A percentile compares a stretch with the other conserved stretches of the same genome.
Conservation (phyloP, 2,329 filamentous ascomycete species). For the Hymenoscyphus repandus region DNA sequence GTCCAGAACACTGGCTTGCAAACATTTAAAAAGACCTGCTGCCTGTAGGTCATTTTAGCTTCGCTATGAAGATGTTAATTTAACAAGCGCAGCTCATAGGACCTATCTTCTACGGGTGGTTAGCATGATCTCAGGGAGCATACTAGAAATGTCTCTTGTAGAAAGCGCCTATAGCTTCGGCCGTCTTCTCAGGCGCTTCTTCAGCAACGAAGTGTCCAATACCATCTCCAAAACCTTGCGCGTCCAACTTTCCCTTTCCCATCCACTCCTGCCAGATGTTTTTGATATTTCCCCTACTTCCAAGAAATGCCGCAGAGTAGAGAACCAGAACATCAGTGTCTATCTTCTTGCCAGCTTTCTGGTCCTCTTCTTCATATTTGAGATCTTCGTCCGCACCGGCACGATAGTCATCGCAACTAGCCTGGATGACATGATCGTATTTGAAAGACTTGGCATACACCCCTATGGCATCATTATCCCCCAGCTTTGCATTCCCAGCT, state of each 20-base stretch:
- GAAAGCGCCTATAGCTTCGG: constrained; percentile 18
- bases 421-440: constrained; percentile 36
- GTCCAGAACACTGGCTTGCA: too few relatives aligned
- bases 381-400: constrained; percentile 40
- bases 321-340: constrained; percentile 38
- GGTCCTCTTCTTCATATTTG: constrained; percentile 39
- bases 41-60: neutral
- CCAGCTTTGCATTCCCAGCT: constrained; percentile 15
- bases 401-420: constrained; percentile 43
- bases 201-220: constrained; percentile 43
- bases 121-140: too few relatives aligned
- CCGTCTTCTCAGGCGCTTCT: constrained; percentile 36
- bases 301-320: constrained; percentile 39
- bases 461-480: constrained; percentile 36
- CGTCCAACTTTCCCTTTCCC: constrained; percentile 27
- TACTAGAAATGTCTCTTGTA: constrained; percentile 4
- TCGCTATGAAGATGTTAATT: neutral
- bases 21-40: too few relatives aligned
- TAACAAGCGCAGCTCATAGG: too few relatives aligned
- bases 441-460: constrained; percentile 40
- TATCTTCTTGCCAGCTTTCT: constrained; percentile 39
- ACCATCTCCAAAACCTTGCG: constrained; percentile 31
- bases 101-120: too few relatives aligned
- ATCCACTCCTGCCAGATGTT: constrained; percentile 41
- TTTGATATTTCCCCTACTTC: constrained; percentile 38